These are phyloP conservation scores for Epichloe festucae DNA, from an alignment of 2,329 filamentous ascomycete species.

Conservation along the genomic window DNA sequence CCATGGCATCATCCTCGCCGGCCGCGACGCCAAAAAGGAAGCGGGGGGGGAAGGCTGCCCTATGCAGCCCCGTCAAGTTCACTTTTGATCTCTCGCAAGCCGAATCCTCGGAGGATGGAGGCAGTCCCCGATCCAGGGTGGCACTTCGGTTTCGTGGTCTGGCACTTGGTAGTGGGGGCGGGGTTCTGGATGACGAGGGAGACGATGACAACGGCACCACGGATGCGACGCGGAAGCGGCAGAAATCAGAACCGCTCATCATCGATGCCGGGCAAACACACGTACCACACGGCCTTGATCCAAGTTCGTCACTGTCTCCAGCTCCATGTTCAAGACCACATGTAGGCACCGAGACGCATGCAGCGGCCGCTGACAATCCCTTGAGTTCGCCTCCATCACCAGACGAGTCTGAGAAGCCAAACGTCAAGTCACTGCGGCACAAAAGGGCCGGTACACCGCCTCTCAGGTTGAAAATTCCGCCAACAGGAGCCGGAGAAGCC, in stretches of 20 bases:
- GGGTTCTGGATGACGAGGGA: conserved; percentile 21
- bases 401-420: not conserved
- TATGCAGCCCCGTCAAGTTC: conserved; percentile 26
- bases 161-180: conserved; percentile 33
- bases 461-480: conserved; percentile 15
- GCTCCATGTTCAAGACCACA: not conserved
- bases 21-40: conserved; percentile 33
- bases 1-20: conserved; percentile 10
- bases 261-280: conserved; percentile 4
- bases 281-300: not conserved
- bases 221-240: conserved; percentile 6
- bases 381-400: not conserved
- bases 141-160: conserved; percentile 40
- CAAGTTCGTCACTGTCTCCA: not conserved
- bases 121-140: conserved; percentile 39
- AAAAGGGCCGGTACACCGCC: conserved; percentile 28
- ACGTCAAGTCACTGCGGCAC: conserved; percentile 19
- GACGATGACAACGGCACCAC: conserved; percentile 14
- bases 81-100: conserved; percentile 29
- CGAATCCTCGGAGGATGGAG: conserved; percentile 30
- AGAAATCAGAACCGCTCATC: not conserved
- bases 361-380: not conserved
- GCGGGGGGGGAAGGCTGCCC: conserved; percentile 22
- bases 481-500: conserved; percentile 8
- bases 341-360: not conserved